phyloP scores from a whole-genome alignment of 371 early-diverging fungal species.

The Mortierella sp. region DNA sequence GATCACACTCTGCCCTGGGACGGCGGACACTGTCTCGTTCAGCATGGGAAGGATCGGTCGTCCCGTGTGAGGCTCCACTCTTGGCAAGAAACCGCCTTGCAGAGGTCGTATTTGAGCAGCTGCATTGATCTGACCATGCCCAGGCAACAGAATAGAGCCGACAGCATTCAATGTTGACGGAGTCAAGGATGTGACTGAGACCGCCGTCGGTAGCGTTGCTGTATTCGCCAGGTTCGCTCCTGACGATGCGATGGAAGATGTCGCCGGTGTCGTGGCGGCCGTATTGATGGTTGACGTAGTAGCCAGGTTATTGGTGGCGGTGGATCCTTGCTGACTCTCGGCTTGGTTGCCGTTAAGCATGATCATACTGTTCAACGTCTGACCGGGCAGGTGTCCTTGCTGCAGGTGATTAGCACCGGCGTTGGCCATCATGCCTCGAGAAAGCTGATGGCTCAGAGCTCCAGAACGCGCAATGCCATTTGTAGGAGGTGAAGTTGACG shows the following conservation, averaged over 20 bases:
- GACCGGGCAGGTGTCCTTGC: constrained; percentile 38
- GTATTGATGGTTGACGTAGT: constrained; percentile 4
- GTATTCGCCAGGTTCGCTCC: constrained; percentile 6
- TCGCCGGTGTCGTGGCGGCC: constrained; percentile 11
- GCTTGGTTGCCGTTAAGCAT: constrained; percentile 49
- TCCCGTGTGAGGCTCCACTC: constrained; percentile 46
- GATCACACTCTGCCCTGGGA: constrained; percentile 54
- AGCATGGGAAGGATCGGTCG: constrained; percentile 51
- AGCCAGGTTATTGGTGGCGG: constrained; percentile 4
- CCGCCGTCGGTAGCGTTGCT: constrained; percentile 17
- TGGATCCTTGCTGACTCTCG: constrained; percentile 24
- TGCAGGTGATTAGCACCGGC: constrained; percentile 53
- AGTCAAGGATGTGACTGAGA: constrained; percentile 28
- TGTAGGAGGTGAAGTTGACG: constrained; percentile 42
- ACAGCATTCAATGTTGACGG: constrained; percentile 14
- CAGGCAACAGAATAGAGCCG: constrained; percentile 22
- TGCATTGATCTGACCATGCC: constrained; percentile 30
- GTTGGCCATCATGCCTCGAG: constrained; percentile 37
- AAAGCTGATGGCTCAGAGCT: constrained; percentile 36
- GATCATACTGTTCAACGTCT: constrained; percentile 24
- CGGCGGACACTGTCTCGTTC: constrained; percentile 54
- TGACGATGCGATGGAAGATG: constrained; percentile 1
- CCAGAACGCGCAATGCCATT: constrained; percentile 30
- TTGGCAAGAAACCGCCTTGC: constrained; percentile 52
- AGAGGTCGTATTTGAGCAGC: constrained; percentile 44